A percentile compares a stretch with the other conserved stretches of the same genome.
These are phyloP conservation scores for Arbutus unedo DNA, from an alignment of 148 eudicot genomes.

Conservation along the genomic window DNA sequence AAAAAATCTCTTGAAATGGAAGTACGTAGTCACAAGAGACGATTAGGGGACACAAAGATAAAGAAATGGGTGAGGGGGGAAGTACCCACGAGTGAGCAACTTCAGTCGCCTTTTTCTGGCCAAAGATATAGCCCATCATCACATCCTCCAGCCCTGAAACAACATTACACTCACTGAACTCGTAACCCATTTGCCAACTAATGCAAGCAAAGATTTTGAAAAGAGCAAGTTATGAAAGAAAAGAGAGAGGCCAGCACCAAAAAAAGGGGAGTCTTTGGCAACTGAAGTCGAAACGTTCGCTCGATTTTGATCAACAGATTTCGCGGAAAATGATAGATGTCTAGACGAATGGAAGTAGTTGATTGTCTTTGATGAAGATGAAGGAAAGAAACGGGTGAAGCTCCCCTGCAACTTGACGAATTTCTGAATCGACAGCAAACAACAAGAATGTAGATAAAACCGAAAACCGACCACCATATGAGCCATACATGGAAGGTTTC, in stretches of 20 bases:
- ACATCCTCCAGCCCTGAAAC: slow-evolving; percentile 47
- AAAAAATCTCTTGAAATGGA: background rate
- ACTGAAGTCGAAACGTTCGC: background rate
- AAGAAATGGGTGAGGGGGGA: background rate
- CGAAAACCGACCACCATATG: background rate
- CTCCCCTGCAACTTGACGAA: background rate
- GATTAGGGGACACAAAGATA: background rate
- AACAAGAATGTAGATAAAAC: background rate
- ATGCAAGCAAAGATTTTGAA: background rate
- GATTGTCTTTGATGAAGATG: background rate
- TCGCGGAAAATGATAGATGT: slow-evolving; percentile 6
- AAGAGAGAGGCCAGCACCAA: slow-evolving; percentile 1
- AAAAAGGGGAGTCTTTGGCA: slow-evolving; percentile 5
- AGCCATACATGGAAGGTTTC: background rate
- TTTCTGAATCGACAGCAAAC: background rate
- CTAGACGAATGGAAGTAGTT: background rate
- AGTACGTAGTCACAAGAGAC: background rate
- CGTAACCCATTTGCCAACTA: no score
- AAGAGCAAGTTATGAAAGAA: background rate
- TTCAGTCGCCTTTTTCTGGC: slow-evolving; percentile 72
- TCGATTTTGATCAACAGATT: background rate
- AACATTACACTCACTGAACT: background rate
- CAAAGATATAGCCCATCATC: slow-evolving; percentile 59
- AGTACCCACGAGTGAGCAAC: slow-evolving; percentile 95
- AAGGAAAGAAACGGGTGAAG: slow-evolving; percentile 10